Conservation (phyloP, 2,329 filamentous ascomycete species). For the Mollisia scopiformis region DNA sequence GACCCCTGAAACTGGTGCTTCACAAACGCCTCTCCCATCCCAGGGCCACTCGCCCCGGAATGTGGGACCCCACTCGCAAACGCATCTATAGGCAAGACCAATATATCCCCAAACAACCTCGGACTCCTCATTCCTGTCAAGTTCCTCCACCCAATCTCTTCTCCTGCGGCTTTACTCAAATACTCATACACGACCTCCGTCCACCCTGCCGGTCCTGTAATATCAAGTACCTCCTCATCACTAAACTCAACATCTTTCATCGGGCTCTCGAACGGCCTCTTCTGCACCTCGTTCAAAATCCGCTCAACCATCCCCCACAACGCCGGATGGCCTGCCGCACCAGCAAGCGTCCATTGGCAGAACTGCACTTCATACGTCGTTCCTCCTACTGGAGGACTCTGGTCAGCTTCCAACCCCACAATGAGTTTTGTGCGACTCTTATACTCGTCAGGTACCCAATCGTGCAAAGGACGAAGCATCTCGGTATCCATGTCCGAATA, state of each 20-base stretch:
- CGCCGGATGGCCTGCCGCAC: background rate
- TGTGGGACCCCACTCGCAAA: slow-evolving; percentile 1
- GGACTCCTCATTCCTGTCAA: slow-evolving; percentile 3
- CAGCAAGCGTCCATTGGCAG: slow-evolving; percentile 3
- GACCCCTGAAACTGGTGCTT: slow-evolving; percentile 4
- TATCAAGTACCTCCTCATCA: slow-evolving; percentile 1
- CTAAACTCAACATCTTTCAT: background rate
- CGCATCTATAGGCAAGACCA: slow-evolving; percentile 5
- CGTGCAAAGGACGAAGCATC: background rate
- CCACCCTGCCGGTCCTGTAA: background rate
- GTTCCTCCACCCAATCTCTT: slow-evolving; percentile 7
- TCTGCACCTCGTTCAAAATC: background rate
- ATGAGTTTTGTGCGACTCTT: background rate
- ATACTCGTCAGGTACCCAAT: background rate
- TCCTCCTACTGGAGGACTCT: background rate
- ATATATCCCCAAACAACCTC: slow-evolving; percentile 3
- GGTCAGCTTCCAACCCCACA: slow-evolving; percentile 2
- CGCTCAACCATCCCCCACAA: slow-evolving; percentile 1
- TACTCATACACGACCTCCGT: slow-evolving; percentile 2
- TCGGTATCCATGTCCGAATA: slow-evolving; percentile 4
- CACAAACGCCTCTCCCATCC: background rate
- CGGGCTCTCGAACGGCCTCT: background rate
- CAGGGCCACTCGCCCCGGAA: background rate
- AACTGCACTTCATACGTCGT: slow-evolving; percentile 1
- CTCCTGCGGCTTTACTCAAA: background rate